Evolutionary conservation across 1,284 basidiomycete species (phyloP).

Genomic region (Ceratobasidium theobromae): DNA sequence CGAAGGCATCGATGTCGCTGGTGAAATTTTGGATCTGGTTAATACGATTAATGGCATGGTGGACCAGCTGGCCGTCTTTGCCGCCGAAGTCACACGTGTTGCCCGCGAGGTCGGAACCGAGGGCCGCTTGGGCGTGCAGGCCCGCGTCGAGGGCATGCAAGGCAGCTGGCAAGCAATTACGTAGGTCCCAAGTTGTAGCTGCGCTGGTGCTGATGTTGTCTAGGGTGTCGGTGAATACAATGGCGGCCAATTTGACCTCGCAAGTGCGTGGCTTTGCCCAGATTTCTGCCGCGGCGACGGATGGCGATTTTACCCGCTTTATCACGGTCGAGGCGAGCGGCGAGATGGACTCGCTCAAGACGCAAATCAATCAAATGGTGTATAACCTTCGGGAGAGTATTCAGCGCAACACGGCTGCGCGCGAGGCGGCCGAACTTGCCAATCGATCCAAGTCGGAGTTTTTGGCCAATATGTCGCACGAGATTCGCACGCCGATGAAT

Average conservation of each 20-base stretch:
- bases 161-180: constrained; percentile 99
- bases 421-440: constrained; percentile 95
- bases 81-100: constrained; percentile 93
- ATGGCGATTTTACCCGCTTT: constrained; percentile 98
- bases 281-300: constrained; percentile 97
- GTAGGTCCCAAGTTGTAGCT: too few relatives aligned
- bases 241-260: constrained; percentile 95
- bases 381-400: constrained; percentile 96
- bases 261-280: constrained; percentile 99
- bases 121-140: constrained; percentile 95
- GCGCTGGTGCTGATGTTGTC: constrained; percentile 29
- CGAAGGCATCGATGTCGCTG: constrained; percentile 86
- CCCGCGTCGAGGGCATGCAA: constrained; percentile 94
- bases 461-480: constrained; percentile 96
- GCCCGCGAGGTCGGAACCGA: constrained; percentile 94
- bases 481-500: constrained; percentile 97
- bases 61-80: constrained; percentile 92
- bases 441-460: constrained; percentile 98
- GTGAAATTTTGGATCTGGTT: constrained; percentile 92
- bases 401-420: constrained; percentile 97
- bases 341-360: constrained; percentile 99
- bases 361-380: constrained; percentile 99
- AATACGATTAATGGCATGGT: constrained; percentile 98
- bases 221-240: constrained; percentile 88
- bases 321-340: constrained; percentile 98